Percentiles rank a stretch among this genome's conserved stretches.
These are phyloP conservation scores for Rhodotorula sp. DNA, from an alignment of 1,284 basidiomycete genomes.

Conservation along the genomic window DNA sequence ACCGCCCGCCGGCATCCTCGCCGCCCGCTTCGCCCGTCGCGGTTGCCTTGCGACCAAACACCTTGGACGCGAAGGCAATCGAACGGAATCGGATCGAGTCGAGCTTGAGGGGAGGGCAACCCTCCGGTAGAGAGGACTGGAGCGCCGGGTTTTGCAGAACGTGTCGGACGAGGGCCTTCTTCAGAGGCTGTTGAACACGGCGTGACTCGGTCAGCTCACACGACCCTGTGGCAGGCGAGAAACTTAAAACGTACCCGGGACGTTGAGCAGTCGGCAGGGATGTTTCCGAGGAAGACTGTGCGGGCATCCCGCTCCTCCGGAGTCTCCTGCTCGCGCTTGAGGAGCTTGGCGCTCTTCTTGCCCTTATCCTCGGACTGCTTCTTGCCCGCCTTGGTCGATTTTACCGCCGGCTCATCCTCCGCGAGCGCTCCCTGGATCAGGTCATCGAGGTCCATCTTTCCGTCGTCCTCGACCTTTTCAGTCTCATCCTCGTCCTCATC, in stretches of 20 bases:
- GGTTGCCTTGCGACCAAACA: constrained; percentile 51
- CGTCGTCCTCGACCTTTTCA: constrained; percentile 41
- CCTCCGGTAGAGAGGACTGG: constrained; percentile 63
- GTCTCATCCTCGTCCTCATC: constrained; percentile 22
- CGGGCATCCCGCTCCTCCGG: constrained; percentile 67
- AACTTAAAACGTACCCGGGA: constrained; percentile 59
- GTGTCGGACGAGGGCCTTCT: constrained; percentile 50
- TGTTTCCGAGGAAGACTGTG: constrained; percentile 92
- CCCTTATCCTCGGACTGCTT: constrained; percentile 37
- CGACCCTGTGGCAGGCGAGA: not conserved
- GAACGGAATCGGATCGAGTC: constrained; percentile 90
- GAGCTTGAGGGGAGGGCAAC: constrained; percentile 59
- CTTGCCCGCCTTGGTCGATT: constrained; percentile 43
- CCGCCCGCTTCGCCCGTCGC: constrained; percentile 47
- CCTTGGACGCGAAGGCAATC: constrained; percentile 78
- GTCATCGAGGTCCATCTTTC: constrained; percentile 42
- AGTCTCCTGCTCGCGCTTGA: constrained; percentile 42
- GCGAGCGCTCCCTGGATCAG: constrained; percentile 50
- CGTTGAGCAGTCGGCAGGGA: constrained; percentile 72
- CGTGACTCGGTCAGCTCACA: not conserved
- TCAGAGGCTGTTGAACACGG: constrained; percentile 32
- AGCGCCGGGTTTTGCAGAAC: constrained; percentile 65
- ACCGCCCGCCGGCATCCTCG: constrained; percentile 44
- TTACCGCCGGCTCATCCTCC: constrained; percentile 1
- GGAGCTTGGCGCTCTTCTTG: constrained; percentile 27